A percentile compares a stretch with the other conserved stretches of the same genome.
Conservation (phyloP, 148 eudicot genomes). For the Dysphania ambrosioides region DNA sequence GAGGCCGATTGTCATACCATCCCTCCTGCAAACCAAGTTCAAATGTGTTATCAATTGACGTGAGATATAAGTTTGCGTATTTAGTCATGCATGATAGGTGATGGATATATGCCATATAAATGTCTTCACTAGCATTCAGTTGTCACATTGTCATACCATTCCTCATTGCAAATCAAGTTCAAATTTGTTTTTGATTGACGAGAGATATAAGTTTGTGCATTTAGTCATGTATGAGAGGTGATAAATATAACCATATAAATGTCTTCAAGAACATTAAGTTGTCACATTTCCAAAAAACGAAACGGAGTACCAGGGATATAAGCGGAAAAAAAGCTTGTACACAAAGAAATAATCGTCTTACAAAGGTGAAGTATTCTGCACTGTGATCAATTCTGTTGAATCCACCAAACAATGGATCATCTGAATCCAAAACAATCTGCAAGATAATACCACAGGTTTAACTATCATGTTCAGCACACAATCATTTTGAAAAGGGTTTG, state of each 20-base stretch:
- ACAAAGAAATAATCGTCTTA: constrained; percentile 31
- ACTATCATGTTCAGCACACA: neutral
- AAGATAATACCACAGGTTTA: constrained; percentile 22
- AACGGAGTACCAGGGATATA: no score
- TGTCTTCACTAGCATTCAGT: neutral
- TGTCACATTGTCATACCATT: constrained; percentile 40
- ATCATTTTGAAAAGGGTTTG: no score
- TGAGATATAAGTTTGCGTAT: neutral
- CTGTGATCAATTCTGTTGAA: constrained; percentile 62
- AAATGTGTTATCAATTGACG: neutral
- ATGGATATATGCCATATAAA: neutral
- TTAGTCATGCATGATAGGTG: neutral
- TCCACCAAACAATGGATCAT: constrained; percentile 74
- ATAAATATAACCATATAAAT: neutral
- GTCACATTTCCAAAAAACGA: neutral
- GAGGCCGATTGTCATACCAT: constrained; percentile 63
- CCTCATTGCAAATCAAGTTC: constrained; percentile 50
- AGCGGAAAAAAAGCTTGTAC: no score
- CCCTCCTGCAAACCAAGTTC: constrained; percentile 53
- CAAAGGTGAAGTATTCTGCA: constrained; percentile 70
- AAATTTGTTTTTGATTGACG: neutral
- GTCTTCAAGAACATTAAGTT: neutral
- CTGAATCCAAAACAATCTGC: constrained; percentile 87
- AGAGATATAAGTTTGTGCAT: neutral
- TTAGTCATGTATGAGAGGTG: neutral